Evolutionary conservation across 2,329 filamentous ascomycete species (phyloP).

Genomic region (Trichoderma endophyticum): DNA sequence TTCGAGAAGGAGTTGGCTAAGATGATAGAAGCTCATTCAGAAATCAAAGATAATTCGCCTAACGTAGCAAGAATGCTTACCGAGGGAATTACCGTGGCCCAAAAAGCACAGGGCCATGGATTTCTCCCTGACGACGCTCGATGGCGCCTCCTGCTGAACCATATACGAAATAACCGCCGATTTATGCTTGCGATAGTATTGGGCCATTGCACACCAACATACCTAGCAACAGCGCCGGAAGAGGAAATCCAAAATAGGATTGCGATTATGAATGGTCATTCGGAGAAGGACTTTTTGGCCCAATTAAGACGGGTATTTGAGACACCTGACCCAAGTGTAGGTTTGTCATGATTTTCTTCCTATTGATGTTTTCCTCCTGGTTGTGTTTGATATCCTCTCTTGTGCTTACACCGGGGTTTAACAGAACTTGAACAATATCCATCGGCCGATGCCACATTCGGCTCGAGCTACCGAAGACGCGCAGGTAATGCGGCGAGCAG

Average conservation of each 20-base stretch:
- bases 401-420: neutral
- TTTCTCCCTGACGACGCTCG: constrained; percentile 34
- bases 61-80: constrained; percentile 21
- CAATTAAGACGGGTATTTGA: constrained; percentile 23
- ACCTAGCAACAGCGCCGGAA: constrained; percentile 29
- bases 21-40: neutral
- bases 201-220: constrained; percentile 27
- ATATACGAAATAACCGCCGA: constrained; percentile 27
- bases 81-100: constrained; percentile 26
- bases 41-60: neutral
- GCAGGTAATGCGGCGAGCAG: constrained; percentile 34
- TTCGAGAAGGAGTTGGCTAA: constrained; percentile 25
- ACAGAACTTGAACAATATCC: constrained; percentile 35
- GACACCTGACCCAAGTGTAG: constrained; percentile 34
- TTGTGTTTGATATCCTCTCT: neutral
- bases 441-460: constrained; percentile 22
- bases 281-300: constrained; percentile 27
- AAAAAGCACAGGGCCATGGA: constrained; percentile 26
- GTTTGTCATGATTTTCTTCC: constrained; percentile 15
- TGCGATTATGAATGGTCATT: constrained; percentile 26
- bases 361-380: neutral
- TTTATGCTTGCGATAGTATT: constrained; percentile 33
- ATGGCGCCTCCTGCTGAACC: constrained; percentile 32
- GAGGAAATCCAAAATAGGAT: constrained; percentile 29
- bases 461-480: constrained; percentile 28